A percentile compares a stretch with the other conserved stretches of the same genome.
These are phyloP conservation scores for Fraxinus velutina DNA, from an alignment of 305 asterid genomes.

Conservation along the genomic window DNA sequence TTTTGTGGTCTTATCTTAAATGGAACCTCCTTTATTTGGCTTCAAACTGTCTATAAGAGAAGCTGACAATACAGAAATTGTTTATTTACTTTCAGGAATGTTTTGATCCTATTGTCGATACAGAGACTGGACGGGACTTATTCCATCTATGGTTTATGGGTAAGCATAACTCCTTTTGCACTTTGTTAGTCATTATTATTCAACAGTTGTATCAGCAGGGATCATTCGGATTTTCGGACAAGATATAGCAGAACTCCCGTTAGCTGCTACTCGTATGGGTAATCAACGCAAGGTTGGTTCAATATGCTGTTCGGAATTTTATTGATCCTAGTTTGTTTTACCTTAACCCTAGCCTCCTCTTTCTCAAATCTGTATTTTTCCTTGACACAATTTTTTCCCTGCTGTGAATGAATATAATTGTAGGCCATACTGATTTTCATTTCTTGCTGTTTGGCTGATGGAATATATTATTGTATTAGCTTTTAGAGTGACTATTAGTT, in stretches of 20 bases:
- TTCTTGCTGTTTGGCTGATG: background rate
- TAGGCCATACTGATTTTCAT: background rate
- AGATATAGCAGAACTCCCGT: conserved; percentile 56
- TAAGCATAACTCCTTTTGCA: conserved; percentile 28
- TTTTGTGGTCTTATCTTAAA: background rate
- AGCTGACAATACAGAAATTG: conserved; percentile 2
- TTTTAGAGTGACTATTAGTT: background rate
- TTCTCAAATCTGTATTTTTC: background rate
- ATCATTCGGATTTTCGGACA: conserved; percentile 52
- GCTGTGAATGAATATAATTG: background rate
- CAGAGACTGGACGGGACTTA: conserved; percentile 92
- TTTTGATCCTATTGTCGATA: conserved; percentile 90
- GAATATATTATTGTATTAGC: background rate
- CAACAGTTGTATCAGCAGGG: conserved; percentile 55
- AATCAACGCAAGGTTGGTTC: conserved; percentile 45
- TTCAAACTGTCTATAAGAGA: background rate
- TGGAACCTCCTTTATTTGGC: background rate
- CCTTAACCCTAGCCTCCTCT: background rate
- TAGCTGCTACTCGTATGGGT: conserved; percentile 51
- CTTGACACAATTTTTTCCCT: background rate
- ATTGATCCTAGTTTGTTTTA: background rate
- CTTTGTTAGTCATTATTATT: background rate
- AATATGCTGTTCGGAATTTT: background rate
- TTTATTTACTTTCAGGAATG: conserved; percentile 56
- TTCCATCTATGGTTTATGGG: conserved; percentile 97